Conservation (phyloP, 495 filamentous ascomycete species). For the Aspergillus diversus region DNA sequence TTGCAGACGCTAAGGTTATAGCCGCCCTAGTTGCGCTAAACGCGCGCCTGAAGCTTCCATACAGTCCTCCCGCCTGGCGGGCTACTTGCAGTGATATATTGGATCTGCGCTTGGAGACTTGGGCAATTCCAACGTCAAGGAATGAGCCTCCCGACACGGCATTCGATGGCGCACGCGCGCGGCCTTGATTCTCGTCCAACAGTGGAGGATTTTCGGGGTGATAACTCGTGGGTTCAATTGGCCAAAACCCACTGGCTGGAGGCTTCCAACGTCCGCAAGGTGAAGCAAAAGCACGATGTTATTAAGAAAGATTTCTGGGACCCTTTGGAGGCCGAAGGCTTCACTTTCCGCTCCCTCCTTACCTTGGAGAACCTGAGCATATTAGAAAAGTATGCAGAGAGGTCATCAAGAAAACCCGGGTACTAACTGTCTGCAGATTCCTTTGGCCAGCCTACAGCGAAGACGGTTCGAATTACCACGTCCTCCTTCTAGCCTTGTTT, state of each 20-base stretch:
- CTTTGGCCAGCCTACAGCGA: constrained; percentile 94
- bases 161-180: constrained; percentile 51
- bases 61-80: constrained; percentile 21
- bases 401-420: too few species aligned
- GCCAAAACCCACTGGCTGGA: constrained; percentile 87
- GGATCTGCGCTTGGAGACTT: constrained; percentile 29
- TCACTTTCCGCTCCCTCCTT: constrained; percentile 75
- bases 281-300: constrained; percentile 82
- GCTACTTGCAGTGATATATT: constrained; percentile 38
- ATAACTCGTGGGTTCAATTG: constrained; percentile 78
- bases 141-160: constrained; percentile 41
- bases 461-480: constrained; percentile 86
- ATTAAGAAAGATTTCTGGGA: constrained; percentile 93
- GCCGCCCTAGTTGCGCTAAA: constrained; percentile 24
- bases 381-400: constrained; percentile 70
- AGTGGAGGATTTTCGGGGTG: constrained; percentile 72
- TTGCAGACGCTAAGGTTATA: constrained; percentile 19
- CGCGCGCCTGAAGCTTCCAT: constrained; percentile 34
- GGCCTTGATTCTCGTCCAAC: constrained; percentile 58
- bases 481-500: constrained; percentile 81
- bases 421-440: constrained; percentile 58
- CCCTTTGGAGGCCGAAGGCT: constrained; percentile 76
- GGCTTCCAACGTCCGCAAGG: constrained; percentile 65
- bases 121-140: constrained; percentile 35
- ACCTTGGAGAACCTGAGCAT: constrained; percentile 89